Conservation (phyloP, 2,329 filamentous ascomycete genomes). For the Lachnellula willkommii region DNA sequence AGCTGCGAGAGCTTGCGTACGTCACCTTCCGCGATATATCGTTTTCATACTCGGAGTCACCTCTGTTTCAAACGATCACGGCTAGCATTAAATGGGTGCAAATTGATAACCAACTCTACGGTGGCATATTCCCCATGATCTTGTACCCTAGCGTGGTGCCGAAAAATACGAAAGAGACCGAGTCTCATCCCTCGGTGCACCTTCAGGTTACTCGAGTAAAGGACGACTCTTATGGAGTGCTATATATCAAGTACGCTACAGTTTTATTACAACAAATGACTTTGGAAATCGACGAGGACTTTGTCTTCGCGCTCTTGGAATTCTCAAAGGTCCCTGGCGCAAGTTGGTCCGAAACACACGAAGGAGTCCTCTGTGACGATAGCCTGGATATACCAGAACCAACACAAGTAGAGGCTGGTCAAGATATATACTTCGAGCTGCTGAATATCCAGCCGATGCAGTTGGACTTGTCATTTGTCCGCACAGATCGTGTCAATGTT, state of each 20-base stretch:
- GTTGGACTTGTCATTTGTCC: slow-evolving; percentile 91
- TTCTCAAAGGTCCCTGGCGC: slow-evolving; percentile 91
- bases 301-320: slow-evolving; percentile 92
- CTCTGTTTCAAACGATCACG: slow-evolving; percentile 84
- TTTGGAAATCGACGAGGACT: slow-evolving; percentile 93
- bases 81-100: slow-evolving; percentile 97
- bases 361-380: slow-evolving; percentile 84
- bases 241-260: slow-evolving; percentile 98
- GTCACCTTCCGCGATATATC: slow-evolving; percentile 88
- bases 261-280: slow-evolving; percentile 96
- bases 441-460: slow-evolving; percentile 98
- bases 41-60: slow-evolving; percentile 88
- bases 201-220: slow-evolving; percentile 90
- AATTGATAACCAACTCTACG: slow-evolving; percentile 97
- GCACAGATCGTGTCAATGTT: slow-evolving; percentile 92
- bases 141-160: slow-evolving; percentile 96
- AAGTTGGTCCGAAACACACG: slow-evolving; percentile 71
- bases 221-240: slow-evolving; percentile 93
- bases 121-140: slow-evolving; percentile 95
- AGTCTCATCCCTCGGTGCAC: slow-evolving; percentile 91
- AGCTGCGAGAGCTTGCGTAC: slow-evolving; percentile 88
- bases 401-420: slow-evolving; percentile 72
- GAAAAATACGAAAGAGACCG: slow-evolving; percentile 89
- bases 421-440: slow-evolving; percentile 97
- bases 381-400: slow-evolving; percentile 89